Evolutionary conservation across 164 flowering plant genomes (phyloP), one percentile per base, ranked within the genome.

Genomic region (Chimonanthus praecox): DNA sequence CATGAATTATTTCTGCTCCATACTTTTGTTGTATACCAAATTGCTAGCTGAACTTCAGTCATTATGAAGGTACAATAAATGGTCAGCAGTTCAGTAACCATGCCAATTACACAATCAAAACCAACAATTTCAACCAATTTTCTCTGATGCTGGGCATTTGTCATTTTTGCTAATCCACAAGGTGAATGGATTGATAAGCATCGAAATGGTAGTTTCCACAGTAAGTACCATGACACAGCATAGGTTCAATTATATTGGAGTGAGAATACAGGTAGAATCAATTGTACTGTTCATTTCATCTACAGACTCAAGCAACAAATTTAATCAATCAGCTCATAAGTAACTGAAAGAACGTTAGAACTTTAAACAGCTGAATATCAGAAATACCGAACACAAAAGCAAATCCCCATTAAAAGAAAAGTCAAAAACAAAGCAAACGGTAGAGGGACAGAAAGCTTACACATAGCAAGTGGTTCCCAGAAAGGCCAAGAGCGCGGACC

Each of bases 401-500:
- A 33, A 33, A 33, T 33, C 13, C 45, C 18, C 4, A 66, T 66
- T 15, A 65, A 5, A 65, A 2, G 5, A 65, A 65, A 18, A 65
- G 13, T 47, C 16, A 44, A 66, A 66, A 16, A n/a, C 3, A 13
- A 63, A 13, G 33, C 33, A 9, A 11, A 18, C 43, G 6, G 16
- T 2, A 18, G 46, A 49, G 3, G 43, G 8, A 6, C 44, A 63
- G 33, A 49, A 21, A 65, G 81, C 90, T 88, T 70, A 92, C 98
- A 76, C 86, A 92, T 47, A 94, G 51, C 54, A 54, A 75, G 8
- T 89, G 91, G 71, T 85, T 90, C 15, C 88, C 91, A 13, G 88
- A 71, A 20, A 94, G 76, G 21, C 98, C 99, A 3, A 94, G 97
- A 47, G 99, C 99, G 33, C 92, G 88, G 75, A 89, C 91, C 82